Percentiles rank a stretch among this genome's conserved stretches.
phyloP scores from a whole-genome alignment of 202 grass and related monocot genomes.

The Zizania palustris region DNA sequence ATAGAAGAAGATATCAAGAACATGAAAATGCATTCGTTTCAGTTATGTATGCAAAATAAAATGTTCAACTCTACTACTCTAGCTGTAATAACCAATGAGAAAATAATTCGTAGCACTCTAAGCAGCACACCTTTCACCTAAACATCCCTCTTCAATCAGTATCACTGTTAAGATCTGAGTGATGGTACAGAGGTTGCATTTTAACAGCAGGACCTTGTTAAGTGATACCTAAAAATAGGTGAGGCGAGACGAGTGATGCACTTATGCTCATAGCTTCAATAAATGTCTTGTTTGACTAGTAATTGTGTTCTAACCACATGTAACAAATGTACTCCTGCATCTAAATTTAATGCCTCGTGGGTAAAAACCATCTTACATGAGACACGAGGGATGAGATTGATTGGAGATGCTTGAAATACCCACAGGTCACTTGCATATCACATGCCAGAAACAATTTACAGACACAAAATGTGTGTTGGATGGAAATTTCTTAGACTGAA shows the following conservation, averaged over 20 bases:
- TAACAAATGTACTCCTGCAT: neutral
- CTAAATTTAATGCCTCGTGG: neutral
- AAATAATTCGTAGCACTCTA: conserved; percentile 16
- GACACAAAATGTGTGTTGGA: neutral
- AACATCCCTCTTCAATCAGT: neutral
- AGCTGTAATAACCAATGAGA: conserved; percentile 26
- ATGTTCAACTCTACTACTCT: neutral
- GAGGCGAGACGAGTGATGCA: neutral
- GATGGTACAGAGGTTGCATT: neutral
- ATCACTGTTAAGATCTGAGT: neutral
- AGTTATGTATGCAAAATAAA: conserved; percentile 21
- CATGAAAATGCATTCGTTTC: conserved; percentile 19
- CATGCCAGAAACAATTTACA: neutral
- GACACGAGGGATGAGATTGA: no score
- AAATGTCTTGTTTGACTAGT: neutral
- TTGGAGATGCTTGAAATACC: neutral
- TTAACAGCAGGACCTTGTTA: neutral
- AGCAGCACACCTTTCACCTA: neutral
- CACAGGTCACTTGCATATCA: conserved; percentile 1
- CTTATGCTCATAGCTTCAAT: neutral
- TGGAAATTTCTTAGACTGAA: neutral
- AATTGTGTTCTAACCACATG: neutral
- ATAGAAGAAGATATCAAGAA: conserved; percentile 50
- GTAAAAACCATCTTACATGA: neutral
- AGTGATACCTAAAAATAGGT: neutral